Evolutionary conservation across 768 basidiomycete species (phyloP).

Genomic region (Pleurotus djamor): DNA sequence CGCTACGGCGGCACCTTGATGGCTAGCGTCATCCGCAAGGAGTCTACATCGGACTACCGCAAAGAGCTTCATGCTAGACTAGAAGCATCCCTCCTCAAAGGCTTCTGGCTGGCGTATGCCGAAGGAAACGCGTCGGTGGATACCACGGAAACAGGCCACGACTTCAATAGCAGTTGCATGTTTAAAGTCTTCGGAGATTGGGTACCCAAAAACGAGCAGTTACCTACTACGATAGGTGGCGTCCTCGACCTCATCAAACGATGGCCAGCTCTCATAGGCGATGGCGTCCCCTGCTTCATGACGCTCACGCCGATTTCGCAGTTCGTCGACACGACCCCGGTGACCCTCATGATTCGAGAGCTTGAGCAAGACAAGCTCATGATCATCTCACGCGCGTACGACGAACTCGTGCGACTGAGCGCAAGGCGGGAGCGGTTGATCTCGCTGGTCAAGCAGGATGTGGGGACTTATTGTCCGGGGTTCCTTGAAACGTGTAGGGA

Average conservation of each 20-base stretch:
- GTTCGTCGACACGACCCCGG: conserved; percentile 4
- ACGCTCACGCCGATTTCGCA: conserved; percentile 8
- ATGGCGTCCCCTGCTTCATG: conserved; percentile 12
- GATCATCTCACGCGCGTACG: background rate
- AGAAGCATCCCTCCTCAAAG: background rate
- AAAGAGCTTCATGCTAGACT: conserved; percentile 1
- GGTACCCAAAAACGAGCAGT: background rate
- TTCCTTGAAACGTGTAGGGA: background rate
- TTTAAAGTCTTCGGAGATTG: conserved; percentile 8
- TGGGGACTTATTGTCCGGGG: background rate
- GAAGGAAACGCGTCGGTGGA: background rate
- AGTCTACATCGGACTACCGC: conserved; percentile 7
- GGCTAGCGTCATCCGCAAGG: conserved; percentile 6
- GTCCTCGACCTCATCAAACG: conserved; percentile 9
- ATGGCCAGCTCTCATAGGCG: conserved; percentile 4
- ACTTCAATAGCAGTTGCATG: background rate
- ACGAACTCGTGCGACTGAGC: conserved; percentile 3
- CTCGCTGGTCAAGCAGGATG: background rate
- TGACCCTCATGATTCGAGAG: background rate
- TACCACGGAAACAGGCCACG: background rate
- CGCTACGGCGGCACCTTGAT: conserved; percentile 11
- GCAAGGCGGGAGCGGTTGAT: background rate
- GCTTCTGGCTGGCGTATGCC: background rate
- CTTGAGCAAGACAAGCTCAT: conserved; percentile 3
- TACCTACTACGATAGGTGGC: conserved; percentile 9